Evolutionary conservation across 73 alveolate species (phyloP).

Genomic region (Paramecium pentaurelia): DNA sequence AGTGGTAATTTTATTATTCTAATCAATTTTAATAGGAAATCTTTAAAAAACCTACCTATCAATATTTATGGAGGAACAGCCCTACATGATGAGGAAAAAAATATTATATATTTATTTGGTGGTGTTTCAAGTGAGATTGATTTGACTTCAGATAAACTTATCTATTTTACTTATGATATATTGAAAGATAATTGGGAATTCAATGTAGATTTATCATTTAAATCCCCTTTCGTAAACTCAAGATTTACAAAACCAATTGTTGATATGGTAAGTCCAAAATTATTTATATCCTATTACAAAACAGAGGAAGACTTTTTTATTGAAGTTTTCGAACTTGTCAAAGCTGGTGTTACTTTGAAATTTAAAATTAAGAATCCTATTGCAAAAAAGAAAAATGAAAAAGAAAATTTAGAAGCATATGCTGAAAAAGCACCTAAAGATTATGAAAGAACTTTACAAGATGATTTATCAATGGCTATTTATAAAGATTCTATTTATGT

Average conservation of each 20-base stretch:
- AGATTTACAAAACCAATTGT: constrained; percentile 47
- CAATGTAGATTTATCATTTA: constrained; percentile 50
- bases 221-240: constrained; percentile 50
- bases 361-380: constrained; percentile 36
- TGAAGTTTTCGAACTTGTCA: constrained; percentile 38
- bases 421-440: constrained; percentile 15
- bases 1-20: constrained; percentile 8
- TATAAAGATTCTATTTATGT: constrained; percentile 53
- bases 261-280: constrained; percentile 36
- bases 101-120: constrained; percentile 45
- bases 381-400: background rate
- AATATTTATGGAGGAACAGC: constrained; percentile 54
- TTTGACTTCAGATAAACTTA: constrained; percentile 13
- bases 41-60: constrained; percentile 19
- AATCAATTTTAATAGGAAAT: background rate
- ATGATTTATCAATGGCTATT: constrained; percentile 49
- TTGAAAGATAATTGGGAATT: constrained; percentile 52
- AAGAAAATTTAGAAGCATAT: background rate
- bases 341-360: constrained; percentile 57
- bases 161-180: constrained; percentile 48
- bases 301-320: constrained; percentile 23
- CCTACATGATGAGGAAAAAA: background rate
- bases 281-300: constrained; percentile 39
- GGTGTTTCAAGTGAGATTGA: constrained; percentile 61
- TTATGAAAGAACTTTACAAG: constrained; percentile 36